These are phyloP conservation scores for Hordeum marinum DNA, from an alignment of 176 grass and related monocot species.

Conservation along the genomic window DNA sequence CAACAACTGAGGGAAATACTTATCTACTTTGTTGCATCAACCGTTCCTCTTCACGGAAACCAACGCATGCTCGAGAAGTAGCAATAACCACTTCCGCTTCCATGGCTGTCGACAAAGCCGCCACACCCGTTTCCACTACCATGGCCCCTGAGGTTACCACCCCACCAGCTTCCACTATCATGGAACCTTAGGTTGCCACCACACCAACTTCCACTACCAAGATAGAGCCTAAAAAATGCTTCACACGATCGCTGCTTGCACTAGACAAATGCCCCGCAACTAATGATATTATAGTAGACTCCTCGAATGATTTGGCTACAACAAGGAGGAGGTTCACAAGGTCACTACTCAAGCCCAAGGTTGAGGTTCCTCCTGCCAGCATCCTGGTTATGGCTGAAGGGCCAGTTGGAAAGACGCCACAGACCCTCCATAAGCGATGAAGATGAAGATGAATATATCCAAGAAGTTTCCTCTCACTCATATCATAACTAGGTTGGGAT, in stretches of 20 bases:
- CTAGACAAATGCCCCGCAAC: background rate
- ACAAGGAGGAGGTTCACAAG: constrained; percentile 38
- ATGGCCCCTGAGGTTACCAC: background rate
- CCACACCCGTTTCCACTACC: no score
- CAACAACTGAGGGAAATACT: no score
- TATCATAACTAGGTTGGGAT: background rate
- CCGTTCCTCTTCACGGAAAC: no score
- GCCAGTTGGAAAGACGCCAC: background rate
- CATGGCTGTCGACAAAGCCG: no score
- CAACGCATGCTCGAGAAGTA: no score
- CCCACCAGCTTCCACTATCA: no score
- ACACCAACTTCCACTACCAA: no score
- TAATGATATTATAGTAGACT: background rate
- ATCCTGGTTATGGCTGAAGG: constrained; percentile 24
- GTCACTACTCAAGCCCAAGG: constrained; percentile 40
- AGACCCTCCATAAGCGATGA: constrained; percentile 34
- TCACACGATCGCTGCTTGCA: constrained; percentile 39
- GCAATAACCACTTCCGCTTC: no score
- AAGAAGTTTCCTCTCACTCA: constrained; percentile 48
- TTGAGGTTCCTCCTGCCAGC: background rate
- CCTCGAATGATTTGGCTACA: background rate
- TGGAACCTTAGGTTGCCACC: no score
- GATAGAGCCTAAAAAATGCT: constrained; percentile 18
- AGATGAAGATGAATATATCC: constrained; percentile 65
- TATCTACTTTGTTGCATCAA: no score